Base-by-base conservation (phyloP, 2,329 filamentous ascomycete species). In the Neonectria magnoliae region DNA sequence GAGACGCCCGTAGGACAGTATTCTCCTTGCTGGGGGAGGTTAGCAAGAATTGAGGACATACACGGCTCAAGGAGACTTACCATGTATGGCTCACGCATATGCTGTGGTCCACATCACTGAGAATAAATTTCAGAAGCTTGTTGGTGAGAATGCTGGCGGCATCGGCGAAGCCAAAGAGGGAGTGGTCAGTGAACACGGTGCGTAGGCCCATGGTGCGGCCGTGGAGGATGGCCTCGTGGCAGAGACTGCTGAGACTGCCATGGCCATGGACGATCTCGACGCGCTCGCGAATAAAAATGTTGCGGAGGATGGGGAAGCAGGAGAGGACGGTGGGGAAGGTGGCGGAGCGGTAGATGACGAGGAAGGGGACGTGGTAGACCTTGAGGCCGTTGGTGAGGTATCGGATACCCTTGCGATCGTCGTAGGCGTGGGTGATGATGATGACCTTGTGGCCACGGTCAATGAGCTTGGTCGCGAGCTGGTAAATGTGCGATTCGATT, bases 221-320 rank as follows among this genome's bases (percentile, higher is more conserved):
- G 81, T 99, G 96, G 10, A 99, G 81, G 62, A 99, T 97, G 10
- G 93, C 96, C 80, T 99, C 96, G 76, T 97, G 93, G 76, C 95
- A 98, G 55, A 99, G 85, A 76, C 90, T 97, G 79, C 94, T 98
- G 66, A 99, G 84, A 76, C 93, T 97, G 33, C 88, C 95, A 82
- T 99, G 96, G n/a, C 95, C 96, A 77, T 99, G 96, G 0, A 99
- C 94, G 73, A 99, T 99, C 78, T 98, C 92, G 71, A 99, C 98
- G 65, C 91, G 88, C 80, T 99, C 96, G 50, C 96, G 90, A 66
- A 99, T 92, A 67, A 98, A 88, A 73, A 99, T 98, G 73, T 98
- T 97, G 62, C 96, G 90, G 75, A 99, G 94, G n/a, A 98, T 90
- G 10, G 97, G 96, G 74, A 99, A 99, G 82, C 97, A 98, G 31